Conservation (phyloP, 176 grass and related monocot genomes). For the Hyparrhenia diplandra region DNA sequence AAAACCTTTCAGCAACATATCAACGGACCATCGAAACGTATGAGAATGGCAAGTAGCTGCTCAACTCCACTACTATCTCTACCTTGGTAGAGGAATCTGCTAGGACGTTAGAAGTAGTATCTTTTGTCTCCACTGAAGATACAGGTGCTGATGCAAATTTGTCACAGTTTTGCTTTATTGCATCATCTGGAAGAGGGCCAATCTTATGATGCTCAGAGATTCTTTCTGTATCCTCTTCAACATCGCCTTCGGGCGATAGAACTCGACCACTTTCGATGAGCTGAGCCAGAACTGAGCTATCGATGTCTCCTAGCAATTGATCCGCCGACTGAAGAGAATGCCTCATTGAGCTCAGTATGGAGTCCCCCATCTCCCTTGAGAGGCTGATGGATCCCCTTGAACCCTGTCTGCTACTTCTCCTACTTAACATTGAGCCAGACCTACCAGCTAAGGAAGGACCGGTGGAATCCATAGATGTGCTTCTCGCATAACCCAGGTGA, state of each 20-base stretch:
- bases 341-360: constrained; percentile 69
- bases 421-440: constrained; percentile 30
- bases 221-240: constrained; percentile 18
- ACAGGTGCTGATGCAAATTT: background rate
- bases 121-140: constrained; percentile 14
- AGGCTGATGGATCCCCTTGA: constrained; percentile 65
- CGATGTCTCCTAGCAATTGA: constrained; percentile 50
- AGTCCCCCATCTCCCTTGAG: constrained; percentile 51
- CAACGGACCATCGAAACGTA: background rate
- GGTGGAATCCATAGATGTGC: constrained; percentile 33
- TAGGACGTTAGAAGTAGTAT: constrained; percentile 17
- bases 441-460: constrained; percentile 30
- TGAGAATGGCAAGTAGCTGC: constrained; percentile 4
- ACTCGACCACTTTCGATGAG: constrained; percentile 63
- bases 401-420: constrained; percentile 42
- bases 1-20: background rate
- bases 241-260: constrained; percentile 37
- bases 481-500: constrained; percentile 26
- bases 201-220: constrained; percentile 25
- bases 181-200: constrained; percentile 38
- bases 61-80: constrained; percentile 5
- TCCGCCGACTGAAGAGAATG: constrained; percentile 62
- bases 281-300: constrained; percentile 60
- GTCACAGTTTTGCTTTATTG: constrained; percentile 17
- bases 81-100: constrained; percentile 29